Evolutionary conservation across 2,329 filamentous ascomycete species (phyloP).

Genomic region (Colletotrichum falcatum): DNA sequence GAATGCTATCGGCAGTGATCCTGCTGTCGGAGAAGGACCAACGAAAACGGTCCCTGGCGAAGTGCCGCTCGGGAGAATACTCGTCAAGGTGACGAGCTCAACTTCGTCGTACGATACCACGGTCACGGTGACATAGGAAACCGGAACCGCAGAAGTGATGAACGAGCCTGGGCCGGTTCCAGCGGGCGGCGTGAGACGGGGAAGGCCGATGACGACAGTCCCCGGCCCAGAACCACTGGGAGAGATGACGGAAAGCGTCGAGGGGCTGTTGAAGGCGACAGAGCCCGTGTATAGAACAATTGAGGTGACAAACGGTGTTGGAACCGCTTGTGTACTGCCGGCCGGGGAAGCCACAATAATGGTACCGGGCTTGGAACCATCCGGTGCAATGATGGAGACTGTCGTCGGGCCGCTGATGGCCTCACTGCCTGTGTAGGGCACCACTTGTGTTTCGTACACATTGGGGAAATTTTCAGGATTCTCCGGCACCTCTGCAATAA

Average conservation of each 20-base stretch:
- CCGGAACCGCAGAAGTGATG: slow-evolving; percentile 10
- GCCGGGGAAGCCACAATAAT: slow-evolving; percentile 19
- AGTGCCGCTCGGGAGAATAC: background rate
- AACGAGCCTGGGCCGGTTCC: slow-evolving; percentile 6
- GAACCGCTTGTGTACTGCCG: background rate
- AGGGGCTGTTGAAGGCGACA: slow-evolving; percentile 15
- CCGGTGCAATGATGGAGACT: slow-evolving; percentile 11
- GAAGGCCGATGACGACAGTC: slow-evolving; percentile 29
- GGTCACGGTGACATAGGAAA: slow-evolving; percentile 4
- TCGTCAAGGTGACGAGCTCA: background rate
- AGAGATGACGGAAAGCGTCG: slow-evolving; percentile 28
- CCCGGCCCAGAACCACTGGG: slow-evolving; percentile 28
- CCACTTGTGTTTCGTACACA: background rate
- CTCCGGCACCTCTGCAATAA: slow-evolving; percentile 18
- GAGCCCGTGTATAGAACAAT: slow-evolving; percentile 21
- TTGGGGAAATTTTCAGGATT: no score
- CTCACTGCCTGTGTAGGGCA: background rate
- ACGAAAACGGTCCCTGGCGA: slow-evolving; percentile 13
- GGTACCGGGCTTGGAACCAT: slow-evolving; percentile 14
- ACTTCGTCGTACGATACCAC: background rate
- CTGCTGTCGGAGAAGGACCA: slow-evolving; percentile 5
- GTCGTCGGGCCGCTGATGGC: slow-evolving; percentile 1
- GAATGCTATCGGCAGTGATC: background rate
- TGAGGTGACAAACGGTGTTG: slow-evolving; percentile 5
- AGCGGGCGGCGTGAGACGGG: background rate